Evolutionary conservation across 495 filamentous ascomycete species (phyloP), one percentile per base, ranked within the genome.

Genomic region (Neurospora sp.): DNA sequence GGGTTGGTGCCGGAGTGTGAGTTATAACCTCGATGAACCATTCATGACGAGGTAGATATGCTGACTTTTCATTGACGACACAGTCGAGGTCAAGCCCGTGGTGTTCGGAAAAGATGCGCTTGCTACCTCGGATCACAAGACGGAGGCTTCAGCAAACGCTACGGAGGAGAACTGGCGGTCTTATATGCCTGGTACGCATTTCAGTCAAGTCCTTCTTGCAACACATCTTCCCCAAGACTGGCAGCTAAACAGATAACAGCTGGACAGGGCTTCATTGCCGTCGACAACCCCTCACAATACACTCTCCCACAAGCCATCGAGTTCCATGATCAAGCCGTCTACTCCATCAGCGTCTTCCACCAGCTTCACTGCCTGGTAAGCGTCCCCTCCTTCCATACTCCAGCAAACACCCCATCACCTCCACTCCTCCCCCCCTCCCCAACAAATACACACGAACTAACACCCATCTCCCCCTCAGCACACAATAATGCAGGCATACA

Each of bases 351-450:
- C 1, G 70, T 75, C 8, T 75, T 74, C 4, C 71, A 73, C 31
- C 73, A 73, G 3, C 70, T 74, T 8, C 71, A 70, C 3, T 73
- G 73, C 10, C 40, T 74, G 0, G 73, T 74, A 16, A 12, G 81
- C 1, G 3, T 1, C 48, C 4, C 12, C 5, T 44, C 8, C n/a
- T 12, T 4, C 45, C 45, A 20, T 12, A n/a, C n/a, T n/a, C n/a
- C n/a, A n/a, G n/a, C n/a, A n/a, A n/a, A n/a, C n/a, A n/a, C n/a
- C n/a, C n/a, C n/a, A n/a, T n/a, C n/a, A n/a, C n/a, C n/a, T n/a
- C n/a, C n/a, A n/a, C n/a, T n/a, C n/a, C n/a, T n/a, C n/a, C n/a
- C n/a, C n/a, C n/a, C 8, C 10, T 10, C n/a, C 44, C 31, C 31
- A 14, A 7, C 48, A 8, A 9, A 48, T 1, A 10, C 17, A 9